These are phyloP conservation scores for Pestalotiopsis sp. DNA, from an alignment of 2,329 filamentous ascomycete genomes.

Conservation along the genomic window DNA sequence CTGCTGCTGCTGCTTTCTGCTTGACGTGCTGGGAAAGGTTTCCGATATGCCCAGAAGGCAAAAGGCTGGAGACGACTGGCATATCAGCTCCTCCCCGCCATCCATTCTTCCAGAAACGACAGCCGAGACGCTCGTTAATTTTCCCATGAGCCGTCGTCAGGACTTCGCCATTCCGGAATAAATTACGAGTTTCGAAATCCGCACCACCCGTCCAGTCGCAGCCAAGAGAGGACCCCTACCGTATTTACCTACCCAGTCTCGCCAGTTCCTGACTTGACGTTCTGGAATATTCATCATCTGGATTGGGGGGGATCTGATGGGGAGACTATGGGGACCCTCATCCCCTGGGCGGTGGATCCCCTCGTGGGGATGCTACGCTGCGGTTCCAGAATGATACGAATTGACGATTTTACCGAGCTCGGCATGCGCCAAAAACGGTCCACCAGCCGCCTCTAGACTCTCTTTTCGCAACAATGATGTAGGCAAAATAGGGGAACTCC, in stretches of 20 bases:
- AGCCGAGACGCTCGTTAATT: not conserved
- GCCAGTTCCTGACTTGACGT: not conserved
- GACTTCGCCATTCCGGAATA: slow-evolving; percentile 5
- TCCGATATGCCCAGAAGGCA: not conserved
- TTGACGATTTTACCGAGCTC: not conserved
- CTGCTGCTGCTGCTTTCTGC: too few species aligned
- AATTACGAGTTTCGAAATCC: slow-evolving; percentile 3
- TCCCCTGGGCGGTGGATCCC: not conserved
- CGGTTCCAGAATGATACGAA: not conserved
- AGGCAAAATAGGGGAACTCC: not conserved
- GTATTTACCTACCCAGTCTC: not conserved
- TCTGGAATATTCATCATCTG: slow-evolving; percentile 1
- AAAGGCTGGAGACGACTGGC: too few species aligned
- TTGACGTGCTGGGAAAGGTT: not conserved
- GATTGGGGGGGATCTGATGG: not conserved
- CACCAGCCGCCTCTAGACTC: not conserved
- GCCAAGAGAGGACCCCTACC: not conserved
- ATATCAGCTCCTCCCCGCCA: not conserved
- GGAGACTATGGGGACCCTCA: not conserved
- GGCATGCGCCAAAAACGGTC: not conserved
- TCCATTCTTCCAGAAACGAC: not conserved
- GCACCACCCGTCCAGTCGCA: not conserved
- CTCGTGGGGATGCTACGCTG: slow-evolving; percentile 5
- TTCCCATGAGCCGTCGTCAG: not conserved
- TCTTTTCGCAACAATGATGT: not conserved